Base-by-base conservation (phyloP, 2,329 filamentous ascomycete species). In the Fulvia fulva region DNA sequence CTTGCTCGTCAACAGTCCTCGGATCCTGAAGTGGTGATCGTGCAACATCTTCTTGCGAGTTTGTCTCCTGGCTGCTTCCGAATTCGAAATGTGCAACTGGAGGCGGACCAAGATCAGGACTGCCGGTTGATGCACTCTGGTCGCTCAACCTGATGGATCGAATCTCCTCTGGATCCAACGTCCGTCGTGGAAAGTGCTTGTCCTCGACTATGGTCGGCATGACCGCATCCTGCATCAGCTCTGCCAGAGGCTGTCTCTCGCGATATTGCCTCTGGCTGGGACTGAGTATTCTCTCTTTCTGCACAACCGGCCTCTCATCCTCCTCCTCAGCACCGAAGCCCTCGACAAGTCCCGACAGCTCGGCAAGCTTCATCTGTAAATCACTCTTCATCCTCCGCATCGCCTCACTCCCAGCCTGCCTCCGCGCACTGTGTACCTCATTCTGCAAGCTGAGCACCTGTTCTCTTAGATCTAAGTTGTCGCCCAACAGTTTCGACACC, bases 391-490 rank as follows among this genome's bases (percentile, higher is more conserved):
- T 84, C n/a, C 81, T 81, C 60, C 85, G 76, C 9, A 89, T 84
- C 60, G 88, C 84, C 58, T 85, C 82, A 28, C 86, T 82, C 53
- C 83, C 77, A 47, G 81, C 80, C 47, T 81, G 76, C 50, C 81
- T 80, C 55, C 83, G 84, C 63, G 85, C 81, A 58, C 88, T 83
- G 32, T 64, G 57, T 12, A 89, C 75, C 56, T 89, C 83, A 56
- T 83, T 84, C 68, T 91, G 84, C 1, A 92, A 78, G 52, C 84
- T 83, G 53, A 92, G 73, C 47, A 91, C 84, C 60, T 89, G 84
- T 60, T 88, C 81, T 53, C 87, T 83, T 14, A 94, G 80, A 55
- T 86, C 81, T 56, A 93, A 81, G 70, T 94, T 94, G 66, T 94
- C 89, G n/a, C 87, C 85, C 23, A 92, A 79, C 63, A 92, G 81